A percentile compares a stretch with the other conserved stretches of the same genome.
Evolutionary conservation across 2,329 filamentous ascomycete genomes (phyloP).

Genomic region (Arthrobotrys pseudoclavata): DNA sequence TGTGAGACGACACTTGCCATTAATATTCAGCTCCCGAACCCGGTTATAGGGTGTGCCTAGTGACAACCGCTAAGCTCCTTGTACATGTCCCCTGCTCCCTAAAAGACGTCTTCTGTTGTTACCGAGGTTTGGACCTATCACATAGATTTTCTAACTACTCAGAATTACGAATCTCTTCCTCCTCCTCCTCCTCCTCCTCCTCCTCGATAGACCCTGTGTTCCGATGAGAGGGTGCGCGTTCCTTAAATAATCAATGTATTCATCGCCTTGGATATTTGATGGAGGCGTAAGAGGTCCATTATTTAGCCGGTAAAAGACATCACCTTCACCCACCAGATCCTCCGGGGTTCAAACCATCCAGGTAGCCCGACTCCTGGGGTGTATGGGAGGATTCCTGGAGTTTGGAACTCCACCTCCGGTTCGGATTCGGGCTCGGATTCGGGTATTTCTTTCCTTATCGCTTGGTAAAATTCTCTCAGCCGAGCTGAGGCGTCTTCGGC

Average conservation of each 20-base stretch:
- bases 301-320: background rate
- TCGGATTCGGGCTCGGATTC: background rate
- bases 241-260: conserved; percentile 1
- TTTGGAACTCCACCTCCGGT: background rate
- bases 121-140: background rate
- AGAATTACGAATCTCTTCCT: background rate
- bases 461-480: conserved; percentile 18
- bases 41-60: too few species aligned
- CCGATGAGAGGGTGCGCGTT: background rate
- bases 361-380: background rate
- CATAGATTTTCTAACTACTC: background rate
- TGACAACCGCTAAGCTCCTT: too few species aligned
- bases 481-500: background rate
- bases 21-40: too few species aligned
- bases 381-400: conserved; percentile 17
- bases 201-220: background rate
- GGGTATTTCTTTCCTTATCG: background rate
- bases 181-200: background rate
- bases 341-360: background rate
- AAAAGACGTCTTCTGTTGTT: too few species aligned
- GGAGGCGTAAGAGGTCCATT: conserved; percentile 8
- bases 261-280: background rate
- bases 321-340: background rate
- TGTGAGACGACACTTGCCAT: too few species aligned
- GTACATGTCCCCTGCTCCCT: background rate